Evolutionary conservation across 1,139 yeast genomes (phyloP).

Genomic region (Debaryomyces robertsiae): DNA sequence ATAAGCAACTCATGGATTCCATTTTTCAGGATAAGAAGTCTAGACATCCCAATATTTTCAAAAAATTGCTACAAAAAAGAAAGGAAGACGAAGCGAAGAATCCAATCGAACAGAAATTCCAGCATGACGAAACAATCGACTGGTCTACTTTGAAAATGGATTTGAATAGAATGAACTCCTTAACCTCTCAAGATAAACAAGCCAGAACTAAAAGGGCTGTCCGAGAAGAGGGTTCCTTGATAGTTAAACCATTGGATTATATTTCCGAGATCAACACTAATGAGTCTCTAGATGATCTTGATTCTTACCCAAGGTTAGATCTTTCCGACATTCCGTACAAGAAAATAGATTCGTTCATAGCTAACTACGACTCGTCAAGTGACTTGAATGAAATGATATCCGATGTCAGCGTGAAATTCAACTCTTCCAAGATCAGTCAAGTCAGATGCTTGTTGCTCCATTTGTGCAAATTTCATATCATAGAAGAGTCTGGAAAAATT

Average conservation of each 20-base stretch:
- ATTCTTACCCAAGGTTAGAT: slow-evolving; percentile 21
- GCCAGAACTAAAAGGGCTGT: slow-evolving; percentile 67
- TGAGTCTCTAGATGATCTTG: slow-evolving; percentile 35
- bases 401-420: slow-evolving; percentile 48
- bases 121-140: slow-evolving; percentile 36
- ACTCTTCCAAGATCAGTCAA: slow-evolving; percentile 36
- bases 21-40: slow-evolving; percentile 50
- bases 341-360: slow-evolving; percentile 39
- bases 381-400: slow-evolving; percentile 49
- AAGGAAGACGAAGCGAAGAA: slow-evolving; percentile 32
- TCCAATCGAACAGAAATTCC: slow-evolving; percentile 39
- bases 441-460: slow-evolving; percentile 44
- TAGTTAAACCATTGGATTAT: slow-evolving; percentile 70
- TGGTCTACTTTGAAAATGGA: slow-evolving; percentile 53
- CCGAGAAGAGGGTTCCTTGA: slow-evolving; percentile 64
- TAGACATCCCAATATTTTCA: slow-evolving; percentile 55
- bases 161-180: slow-evolving; percentile 73
- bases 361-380: slow-evolving; percentile 28
- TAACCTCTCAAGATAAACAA: slow-evolving; percentile 70
- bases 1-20: slow-evolving; percentile 39
- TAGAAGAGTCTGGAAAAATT: slow-evolving; percentile 41
- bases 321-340: slow-evolving; percentile 20
- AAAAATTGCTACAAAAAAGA: slow-evolving; percentile 48
- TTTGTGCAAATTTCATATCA: slow-evolving; percentile 40
- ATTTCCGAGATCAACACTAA: slow-evolving; percentile 53